A percentile compares a stretch with the other conserved stretches of the same genome.
Evolutionary conservation across 1,284 basidiomycete species (phyloP).

Genomic region (Cyathus pygmaeus): DNA sequence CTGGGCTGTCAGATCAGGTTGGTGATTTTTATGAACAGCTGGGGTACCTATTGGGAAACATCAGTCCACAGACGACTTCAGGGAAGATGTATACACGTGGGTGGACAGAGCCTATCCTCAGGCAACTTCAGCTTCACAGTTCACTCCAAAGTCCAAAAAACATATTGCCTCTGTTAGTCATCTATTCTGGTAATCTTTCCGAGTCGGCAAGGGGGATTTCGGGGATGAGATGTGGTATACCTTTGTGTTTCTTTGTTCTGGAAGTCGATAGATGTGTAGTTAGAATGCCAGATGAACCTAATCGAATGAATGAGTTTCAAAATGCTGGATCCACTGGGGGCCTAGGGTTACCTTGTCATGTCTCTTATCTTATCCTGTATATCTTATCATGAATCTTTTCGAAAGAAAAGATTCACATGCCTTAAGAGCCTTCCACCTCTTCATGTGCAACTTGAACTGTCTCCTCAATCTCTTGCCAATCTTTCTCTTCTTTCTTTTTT

Average conservation of each 20-base stretch:
- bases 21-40: background rate
- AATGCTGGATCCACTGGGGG: too few species aligned
- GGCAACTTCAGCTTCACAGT: constrained; percentile 72
- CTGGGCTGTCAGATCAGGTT: background rate
- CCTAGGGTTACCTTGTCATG: too few species aligned
- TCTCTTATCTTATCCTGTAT: too few species aligned
- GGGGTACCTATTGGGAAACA: constrained; percentile 76
- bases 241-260: constrained; percentile 74
- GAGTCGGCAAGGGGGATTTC: background rate
- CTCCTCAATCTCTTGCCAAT: too few species aligned
- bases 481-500: too few species aligned
- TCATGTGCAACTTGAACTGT: too few species aligned
- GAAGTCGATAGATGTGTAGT: constrained; percentile 71
- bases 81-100: constrained; percentile 53
- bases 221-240: constrained; percentile 46
- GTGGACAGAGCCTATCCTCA: constrained; percentile 83
- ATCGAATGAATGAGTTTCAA: too few species aligned
- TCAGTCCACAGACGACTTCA: background rate
- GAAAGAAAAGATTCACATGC: too few species aligned
- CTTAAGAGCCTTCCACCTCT: too few species aligned
- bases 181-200: constrained; percentile 48
- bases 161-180: constrained; percentile 82
- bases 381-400: too few species aligned
- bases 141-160: constrained; percentile 76
- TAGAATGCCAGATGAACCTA: constrained; percentile 24